Percentiles rank a stretch among this genome's conserved stretches.
Conservation (phyloP, 305 asterid genomes). For the Plantago coronopus region DNA sequence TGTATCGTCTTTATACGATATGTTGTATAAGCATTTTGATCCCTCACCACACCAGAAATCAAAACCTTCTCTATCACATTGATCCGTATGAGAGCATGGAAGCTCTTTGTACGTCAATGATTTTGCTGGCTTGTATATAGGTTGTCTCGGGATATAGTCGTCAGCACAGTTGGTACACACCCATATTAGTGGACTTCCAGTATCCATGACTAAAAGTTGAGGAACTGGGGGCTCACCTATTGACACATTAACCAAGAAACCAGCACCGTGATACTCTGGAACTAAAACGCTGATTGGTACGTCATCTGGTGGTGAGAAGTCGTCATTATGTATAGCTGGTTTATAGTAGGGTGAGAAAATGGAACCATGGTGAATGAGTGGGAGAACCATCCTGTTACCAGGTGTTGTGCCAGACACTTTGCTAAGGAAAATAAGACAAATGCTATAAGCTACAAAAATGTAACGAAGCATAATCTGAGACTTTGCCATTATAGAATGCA, state of each 20-base stretch:
- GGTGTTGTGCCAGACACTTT: not conserved
- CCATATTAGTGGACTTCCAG: constrained; percentile 31
- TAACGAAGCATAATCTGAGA: not conserved
- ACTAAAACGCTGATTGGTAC: constrained; percentile 6
- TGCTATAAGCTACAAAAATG: not conserved
- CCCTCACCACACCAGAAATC: not conserved
- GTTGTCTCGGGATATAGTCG: too few species aligned
- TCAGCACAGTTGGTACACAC: not conserved
- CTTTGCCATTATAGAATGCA: not conserved
- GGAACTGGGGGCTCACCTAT: constrained; percentile 32
- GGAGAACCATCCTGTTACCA: constrained; percentile 5
- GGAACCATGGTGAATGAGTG: constrained; percentile 6
- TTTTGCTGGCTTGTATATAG: constrained; percentile 10
- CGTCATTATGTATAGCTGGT: not conserved
- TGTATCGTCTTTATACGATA: not conserved
- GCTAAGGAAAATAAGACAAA: not conserved
- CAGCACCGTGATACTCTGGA: not conserved
- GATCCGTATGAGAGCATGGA: constrained; percentile 4
- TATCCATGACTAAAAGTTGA: constrained; percentile 28
- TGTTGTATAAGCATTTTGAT: constrained; percentile 6
- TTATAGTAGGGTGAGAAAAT: constrained; percentile 1
- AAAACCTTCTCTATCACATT: constrained; percentile 1
- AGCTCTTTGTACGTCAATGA: constrained; percentile 22
- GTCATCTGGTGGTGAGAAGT: not conserved
- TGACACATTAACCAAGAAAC: constrained; percentile 24